Evolutionary conservation across 2,329 filamentous ascomycete genomes (phyloP).

Genomic region (Cercospora sesami): DNA sequence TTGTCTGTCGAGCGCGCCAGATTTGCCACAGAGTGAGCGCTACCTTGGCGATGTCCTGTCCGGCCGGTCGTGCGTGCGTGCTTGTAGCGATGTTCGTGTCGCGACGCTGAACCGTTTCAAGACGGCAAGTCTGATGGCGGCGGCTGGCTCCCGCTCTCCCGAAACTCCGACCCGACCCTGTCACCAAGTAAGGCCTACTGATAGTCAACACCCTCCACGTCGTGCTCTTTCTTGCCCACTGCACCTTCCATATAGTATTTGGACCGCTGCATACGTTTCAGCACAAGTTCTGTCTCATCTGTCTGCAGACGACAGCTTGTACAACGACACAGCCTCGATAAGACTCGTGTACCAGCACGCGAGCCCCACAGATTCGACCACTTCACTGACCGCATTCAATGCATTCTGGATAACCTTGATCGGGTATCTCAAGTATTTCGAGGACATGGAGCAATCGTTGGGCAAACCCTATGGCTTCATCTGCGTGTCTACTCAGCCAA

Average conservation of each 20-base stretch:
- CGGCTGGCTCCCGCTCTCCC: background rate
- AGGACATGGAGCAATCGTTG: background rate
- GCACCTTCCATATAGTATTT: background rate
- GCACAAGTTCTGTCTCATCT: background rate
- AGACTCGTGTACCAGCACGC: background rate
- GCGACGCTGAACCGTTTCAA: slow-evolving; percentile 6
- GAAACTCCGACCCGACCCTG: background rate
- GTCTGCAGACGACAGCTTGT: background rate
- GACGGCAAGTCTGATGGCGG: background rate
- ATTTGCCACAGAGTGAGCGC: slow-evolving; percentile 2
- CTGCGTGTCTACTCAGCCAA: background rate
- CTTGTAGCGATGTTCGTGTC: slow-evolving; percentile 1
- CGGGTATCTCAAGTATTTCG: background rate
- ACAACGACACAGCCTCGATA: background rate
- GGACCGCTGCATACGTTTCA: background rate
- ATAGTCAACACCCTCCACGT: background rate
- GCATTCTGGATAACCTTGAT: background rate
- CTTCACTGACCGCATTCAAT: background rate
- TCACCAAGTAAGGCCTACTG: background rate
- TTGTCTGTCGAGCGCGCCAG: slow-evolving; percentile 10
- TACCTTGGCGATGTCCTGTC: slow-evolving; percentile 19
- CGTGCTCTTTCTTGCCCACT: background rate
- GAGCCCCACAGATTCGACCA: background rate
- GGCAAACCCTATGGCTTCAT: background rate
- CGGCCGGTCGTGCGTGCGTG: background rate